phyloP scores from a whole-genome alignment of 106 monocot species.

The Narthecium ossifragum region DNA sequence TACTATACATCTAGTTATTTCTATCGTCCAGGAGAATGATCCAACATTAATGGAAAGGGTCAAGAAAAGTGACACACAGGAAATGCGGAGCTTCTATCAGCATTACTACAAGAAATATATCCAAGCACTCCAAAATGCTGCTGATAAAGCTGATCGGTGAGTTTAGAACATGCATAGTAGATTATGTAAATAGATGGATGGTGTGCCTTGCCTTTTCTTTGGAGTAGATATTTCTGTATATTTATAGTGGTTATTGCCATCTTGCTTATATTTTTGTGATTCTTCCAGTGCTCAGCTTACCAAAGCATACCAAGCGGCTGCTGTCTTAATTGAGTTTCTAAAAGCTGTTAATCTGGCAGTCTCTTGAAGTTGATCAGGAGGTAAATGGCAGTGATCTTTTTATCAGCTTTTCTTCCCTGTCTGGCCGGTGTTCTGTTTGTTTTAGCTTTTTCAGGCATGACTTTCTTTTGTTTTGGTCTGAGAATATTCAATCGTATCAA shows the following conservation, averaged over 20 bases:
- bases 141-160: conserved; percentile 96
- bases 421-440: too few species aligned
- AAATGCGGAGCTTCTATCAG: conserved; percentile 83
- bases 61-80: conserved; percentile 73
- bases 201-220: background rate
- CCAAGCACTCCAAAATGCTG: conserved; percentile 83
- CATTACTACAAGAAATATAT: conserved; percentile 92
- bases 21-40: conserved; percentile 55
- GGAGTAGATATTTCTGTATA: background rate
- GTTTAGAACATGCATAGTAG: background rate
- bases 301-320: conserved; percentile 83
- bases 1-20: background rate
- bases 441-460: background rate
- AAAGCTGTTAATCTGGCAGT: conserved; percentile 74
- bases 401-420: background rate
- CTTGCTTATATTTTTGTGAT: background rate
- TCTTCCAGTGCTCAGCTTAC: conserved; percentile 63
- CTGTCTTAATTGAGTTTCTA: conserved; percentile 87
- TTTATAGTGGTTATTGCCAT: background rate
- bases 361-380: conserved; percentile 70
- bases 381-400: conserved; percentile 9
- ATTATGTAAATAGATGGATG: background rate
- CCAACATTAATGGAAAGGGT: conserved; percentile 70
- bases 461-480: too few species aligned
- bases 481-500: too few species aligned